Conservation (phyloP, 768 basidiomycete genomes). For the Coprinopsis sp. region DNA sequence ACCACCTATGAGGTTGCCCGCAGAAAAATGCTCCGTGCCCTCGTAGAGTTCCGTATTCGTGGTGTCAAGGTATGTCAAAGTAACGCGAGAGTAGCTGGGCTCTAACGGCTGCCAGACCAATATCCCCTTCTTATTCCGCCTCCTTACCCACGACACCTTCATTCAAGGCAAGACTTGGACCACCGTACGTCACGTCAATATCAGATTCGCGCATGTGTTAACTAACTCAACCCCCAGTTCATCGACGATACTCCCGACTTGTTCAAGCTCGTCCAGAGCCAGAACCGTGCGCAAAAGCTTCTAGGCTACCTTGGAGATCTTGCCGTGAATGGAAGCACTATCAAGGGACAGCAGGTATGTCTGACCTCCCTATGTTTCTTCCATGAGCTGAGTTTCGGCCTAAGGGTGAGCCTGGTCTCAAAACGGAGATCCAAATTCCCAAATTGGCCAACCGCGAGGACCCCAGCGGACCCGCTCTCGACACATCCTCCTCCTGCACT, state of each 20-base stretch:
- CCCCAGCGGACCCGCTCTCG: conserved; percentile 67
- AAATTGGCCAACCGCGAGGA: conserved; percentile 74
- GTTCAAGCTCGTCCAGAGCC: conserved; percentile 96
- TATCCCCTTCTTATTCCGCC: conserved; percentile 98
- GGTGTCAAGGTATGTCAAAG: conserved; percentile 78
- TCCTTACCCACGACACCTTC: conserved; percentile 94
- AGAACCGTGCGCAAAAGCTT: conserved; percentile 97
- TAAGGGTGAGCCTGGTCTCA: conserved; percentile 90
- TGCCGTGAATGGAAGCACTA: conserved; percentile 95
- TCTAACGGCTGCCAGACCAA: conserved; percentile 67
- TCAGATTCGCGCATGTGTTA: not conserved
- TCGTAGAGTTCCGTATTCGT: conserved; percentile 99
- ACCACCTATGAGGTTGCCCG: conserved; percentile 98
- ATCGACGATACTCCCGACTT: conserved; percentile 99
- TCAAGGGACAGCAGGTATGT: conserved; percentile 82
- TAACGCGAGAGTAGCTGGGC: not conserved
- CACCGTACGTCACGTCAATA: conserved; percentile 36
- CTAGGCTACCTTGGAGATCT: conserved; percentile 96
- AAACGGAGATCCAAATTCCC: conserved; percentile 81
- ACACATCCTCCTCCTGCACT: conserved; percentile 78
- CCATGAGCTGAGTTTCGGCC: not conserved
- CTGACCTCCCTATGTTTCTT: not conserved
- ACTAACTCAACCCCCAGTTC: conserved; percentile 49
- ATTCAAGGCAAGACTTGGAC: conserved; percentile 98
- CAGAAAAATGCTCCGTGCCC: conserved; percentile 96